Conservation (phyloP, 306 rosid genomes). For the Fagus sylvatica region DNA sequence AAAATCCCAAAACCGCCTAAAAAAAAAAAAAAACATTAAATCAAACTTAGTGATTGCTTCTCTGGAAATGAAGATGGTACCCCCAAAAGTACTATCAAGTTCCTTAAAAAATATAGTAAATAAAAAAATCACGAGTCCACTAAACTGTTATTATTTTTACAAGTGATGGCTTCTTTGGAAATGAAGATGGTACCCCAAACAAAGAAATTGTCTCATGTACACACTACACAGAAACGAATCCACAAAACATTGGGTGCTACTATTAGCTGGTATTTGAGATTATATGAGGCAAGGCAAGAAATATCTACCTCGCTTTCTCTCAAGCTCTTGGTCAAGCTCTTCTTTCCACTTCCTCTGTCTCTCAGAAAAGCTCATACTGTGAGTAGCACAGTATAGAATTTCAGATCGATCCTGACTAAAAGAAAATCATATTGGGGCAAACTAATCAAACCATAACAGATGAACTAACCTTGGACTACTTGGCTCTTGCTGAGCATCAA, state of each 20-base stretch:
- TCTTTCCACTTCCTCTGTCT: conserved; percentile 97
- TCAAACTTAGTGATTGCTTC: background rate
- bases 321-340: conserved; percentile 98
- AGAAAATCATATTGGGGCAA: conserved; percentile 13
- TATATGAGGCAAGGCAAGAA: conserved; percentile 3
- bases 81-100: background rate
- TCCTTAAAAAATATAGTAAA: background rate
- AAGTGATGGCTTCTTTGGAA: background rate
- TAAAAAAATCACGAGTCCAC: background rate
- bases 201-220: too few relatives aligned
- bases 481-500: conserved; percentile 74
- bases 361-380: conserved; percentile 77
- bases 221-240: too few relatives aligned
- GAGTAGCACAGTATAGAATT: conserved; percentile 5
- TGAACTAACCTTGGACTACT: conserved; percentile 74
- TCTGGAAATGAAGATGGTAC: background rate
- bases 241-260: background rate
- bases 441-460: conserved; percentile 11
- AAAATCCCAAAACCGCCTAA: background rate
- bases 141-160: too few relatives aligned
- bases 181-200: background rate
- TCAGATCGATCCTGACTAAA: conserved; percentile 22
- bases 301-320: conserved; percentile 83
- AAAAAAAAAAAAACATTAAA: background rate
- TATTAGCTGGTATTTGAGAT: conserved; percentile 2